These are phyloP conservation scores for Jatropha curcas DNA, from an alignment of 345 rosid species.

Conservation along the genomic window DNA sequence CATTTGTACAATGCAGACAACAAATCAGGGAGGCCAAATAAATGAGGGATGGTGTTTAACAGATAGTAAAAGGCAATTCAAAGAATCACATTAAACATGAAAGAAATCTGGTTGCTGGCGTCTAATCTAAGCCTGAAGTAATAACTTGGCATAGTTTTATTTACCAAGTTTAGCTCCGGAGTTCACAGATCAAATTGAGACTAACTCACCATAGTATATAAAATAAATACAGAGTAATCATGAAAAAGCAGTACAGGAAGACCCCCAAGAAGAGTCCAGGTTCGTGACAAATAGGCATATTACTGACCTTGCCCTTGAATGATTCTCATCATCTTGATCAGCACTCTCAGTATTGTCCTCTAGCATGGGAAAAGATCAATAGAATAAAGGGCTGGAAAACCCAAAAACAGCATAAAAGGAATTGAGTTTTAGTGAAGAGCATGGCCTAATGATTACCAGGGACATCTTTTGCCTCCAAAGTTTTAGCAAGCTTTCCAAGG, in stretches of 20 bases:
- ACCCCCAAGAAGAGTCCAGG: background rate
- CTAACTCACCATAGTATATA: too few species aligned
- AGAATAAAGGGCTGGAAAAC: background rate
- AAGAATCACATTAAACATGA: background rate
- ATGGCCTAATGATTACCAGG: conserved; percentile 37
- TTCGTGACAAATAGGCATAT: background rate
- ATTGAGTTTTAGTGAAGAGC: background rate
- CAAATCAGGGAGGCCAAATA: background rate
- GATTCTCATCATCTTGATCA: conserved; percentile 24
- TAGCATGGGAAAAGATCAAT: conserved; percentile 24
- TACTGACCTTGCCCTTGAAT: conserved; percentile 54
- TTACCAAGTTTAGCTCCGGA: background rate
- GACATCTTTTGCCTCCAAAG: conserved; percentile 40
- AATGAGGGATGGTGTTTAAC: background rate
- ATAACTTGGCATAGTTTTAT: background rate
- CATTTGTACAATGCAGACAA: background rate
- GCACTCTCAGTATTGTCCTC: conserved; percentile 25
- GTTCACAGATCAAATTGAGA: background rate
- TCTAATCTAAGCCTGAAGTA: background rate
- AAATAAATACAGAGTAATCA: background rate
- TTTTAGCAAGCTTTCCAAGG: conserved; percentile 62
- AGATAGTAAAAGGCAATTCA: background rate
- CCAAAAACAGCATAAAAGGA: background rate
- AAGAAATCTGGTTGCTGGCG: background rate
- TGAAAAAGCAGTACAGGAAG: background rate